A percentile compares a stretch with the other conserved stretches of the same genome.
These are phyloP conservation scores for Symbiodinium natans DNA, from an alignment of 73 alveolate species.

Conservation along the genomic window DNA sequence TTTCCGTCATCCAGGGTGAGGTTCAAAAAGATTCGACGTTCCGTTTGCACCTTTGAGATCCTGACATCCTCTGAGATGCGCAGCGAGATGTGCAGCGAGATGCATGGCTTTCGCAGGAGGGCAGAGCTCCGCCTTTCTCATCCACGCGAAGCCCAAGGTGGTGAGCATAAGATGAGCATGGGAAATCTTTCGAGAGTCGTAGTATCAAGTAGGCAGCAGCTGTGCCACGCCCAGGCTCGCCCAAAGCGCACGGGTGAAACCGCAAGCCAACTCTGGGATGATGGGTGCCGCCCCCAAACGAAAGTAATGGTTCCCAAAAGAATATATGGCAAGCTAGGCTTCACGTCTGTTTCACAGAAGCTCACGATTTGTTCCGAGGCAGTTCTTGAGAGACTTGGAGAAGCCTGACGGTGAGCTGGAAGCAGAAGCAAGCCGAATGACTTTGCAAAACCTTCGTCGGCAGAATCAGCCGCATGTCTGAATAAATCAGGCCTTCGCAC, in stretches of 20 bases:
- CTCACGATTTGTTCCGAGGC: background rate
- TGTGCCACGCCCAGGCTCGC: conserved; percentile 19
- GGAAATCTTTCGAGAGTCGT: background rate
- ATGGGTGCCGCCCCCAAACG: conserved; percentile 2
- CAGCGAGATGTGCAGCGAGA: too few species aligned
- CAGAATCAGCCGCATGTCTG: conserved; percentile 24
- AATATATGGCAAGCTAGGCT: background rate
- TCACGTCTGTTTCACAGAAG: too few species aligned
- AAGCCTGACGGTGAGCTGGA: conserved; percentile 21
- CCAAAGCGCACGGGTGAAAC: conserved; percentile 23
- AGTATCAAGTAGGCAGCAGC: too few species aligned
- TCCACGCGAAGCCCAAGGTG: background rate
- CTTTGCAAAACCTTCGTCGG: conserved; percentile 25
- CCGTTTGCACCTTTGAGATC: too few species aligned
- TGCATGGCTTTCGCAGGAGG: background rate
- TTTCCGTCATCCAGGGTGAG: background rate
- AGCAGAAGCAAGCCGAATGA: conserved; percentile 33
- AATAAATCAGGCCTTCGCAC: background rate
- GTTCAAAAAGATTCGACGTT: too few species aligned
- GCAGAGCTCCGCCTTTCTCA: background rate
- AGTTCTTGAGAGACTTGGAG: conserved; percentile 32
- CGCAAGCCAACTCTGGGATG: conserved; percentile 25
- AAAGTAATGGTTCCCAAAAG: background rate
- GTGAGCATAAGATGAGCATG: background rate
- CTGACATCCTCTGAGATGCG: too few species aligned